Evolutionary conservation across 768 basidiomycete genomes (phyloP).

Genomic region (Rhizopogon vulgaris): DNA sequence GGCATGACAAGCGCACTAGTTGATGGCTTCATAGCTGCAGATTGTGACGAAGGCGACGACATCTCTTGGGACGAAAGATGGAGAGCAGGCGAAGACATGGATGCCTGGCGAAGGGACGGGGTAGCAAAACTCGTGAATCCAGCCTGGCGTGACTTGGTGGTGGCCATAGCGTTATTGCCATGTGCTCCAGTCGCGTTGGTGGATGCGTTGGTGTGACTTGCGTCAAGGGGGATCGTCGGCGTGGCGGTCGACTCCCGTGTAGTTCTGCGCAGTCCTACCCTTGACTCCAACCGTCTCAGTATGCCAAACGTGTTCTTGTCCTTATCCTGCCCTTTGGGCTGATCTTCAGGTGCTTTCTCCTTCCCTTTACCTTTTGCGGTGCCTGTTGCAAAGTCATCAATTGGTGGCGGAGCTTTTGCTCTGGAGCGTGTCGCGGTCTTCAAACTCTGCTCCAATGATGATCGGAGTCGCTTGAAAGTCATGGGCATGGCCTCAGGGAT

Average conservation of each 20-base stretch:
- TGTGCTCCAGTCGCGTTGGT: constrained; percentile 13
- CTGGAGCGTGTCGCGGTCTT: constrained; percentile 58
- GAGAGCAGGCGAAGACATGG: constrained; percentile 70
- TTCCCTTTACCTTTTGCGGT: constrained; percentile 41
- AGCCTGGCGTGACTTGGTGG: constrained; percentile 39
- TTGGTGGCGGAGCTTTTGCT: constrained; percentile 29
- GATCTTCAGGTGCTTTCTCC: constrained; percentile 25
- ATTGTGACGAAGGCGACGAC: constrained; percentile 47
- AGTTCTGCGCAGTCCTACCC: constrained; percentile 42
- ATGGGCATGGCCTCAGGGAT: constrained; percentile 38
- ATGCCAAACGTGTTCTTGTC: constrained; percentile 40
- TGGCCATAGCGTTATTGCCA: constrained; percentile 27
- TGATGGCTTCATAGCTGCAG: constrained; percentile 40
- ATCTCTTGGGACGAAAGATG: constrained; percentile 55
- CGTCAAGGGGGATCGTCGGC: constrained; percentile 32
- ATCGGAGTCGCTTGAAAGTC: constrained; percentile 59
- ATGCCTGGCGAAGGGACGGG: constrained; percentile 63
- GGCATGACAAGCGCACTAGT: constrained; percentile 44
- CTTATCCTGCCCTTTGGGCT: constrained; percentile 22
- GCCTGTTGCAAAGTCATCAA: constrained; percentile 41
- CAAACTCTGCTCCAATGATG: constrained; percentile 61
- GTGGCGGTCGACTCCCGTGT: constrained; percentile 35
- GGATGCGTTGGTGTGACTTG: constrained; percentile 19
- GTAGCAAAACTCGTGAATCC: constrained; percentile 55
- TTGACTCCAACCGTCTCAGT: constrained; percentile 43